Evolutionary conservation across 805 yeast genomes (phyloP), one percentile per base, ranked within the genome.

Genomic region (Saturnispora ahearnii): DNA sequence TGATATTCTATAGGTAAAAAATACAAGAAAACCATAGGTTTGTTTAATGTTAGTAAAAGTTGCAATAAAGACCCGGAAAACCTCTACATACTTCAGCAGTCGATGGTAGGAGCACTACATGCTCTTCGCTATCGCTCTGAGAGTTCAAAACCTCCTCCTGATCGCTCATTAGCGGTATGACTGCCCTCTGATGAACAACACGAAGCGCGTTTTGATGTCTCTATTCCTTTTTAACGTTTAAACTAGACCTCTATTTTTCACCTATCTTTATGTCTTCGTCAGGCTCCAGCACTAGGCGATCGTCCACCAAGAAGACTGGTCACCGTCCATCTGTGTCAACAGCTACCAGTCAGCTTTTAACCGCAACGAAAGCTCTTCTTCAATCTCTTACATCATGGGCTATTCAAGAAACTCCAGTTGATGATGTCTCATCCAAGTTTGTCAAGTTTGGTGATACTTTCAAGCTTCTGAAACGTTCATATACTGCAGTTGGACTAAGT

Each of bases 371-470:
- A 59, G 89, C 87, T 51, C 71, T 91, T 11, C 71, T 93, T n/a
- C 96, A 87, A 59, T 76, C 87, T 15, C 69, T 93, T 46, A 87
- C 95, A 0, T 87, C 81, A 53, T 93, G 99, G 99, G 90, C 98
- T 1, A 74, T 79, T 53, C 79, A 78, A 22, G 73, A 77, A n/a
- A 89, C 87, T 5, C 75, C 82, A 24, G 98, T 90, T 43, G 78
- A 78, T 50, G 87, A 79, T 54, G 97, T 93, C 2, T 87, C 96
- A 2, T 87, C 89, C 59, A 85, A 89, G 3, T 93, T 88, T 63
- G 99, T 93, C 13, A 83, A 80, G 55, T 74, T 93, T 29, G 99
- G 99, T 0, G 93, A 90, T 61, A 97, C 91, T 65, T 93, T 89
- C 72, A 82, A 91, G 57, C 79, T 86, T 3, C 87, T 95, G 0